A percentile compares a stretch with the other conserved stretches of the same genome.
These are phyloP conservation scores for Zygoascus tannicola DNA, from an alignment of 805 yeast species.

Conservation along the genomic window DNA sequence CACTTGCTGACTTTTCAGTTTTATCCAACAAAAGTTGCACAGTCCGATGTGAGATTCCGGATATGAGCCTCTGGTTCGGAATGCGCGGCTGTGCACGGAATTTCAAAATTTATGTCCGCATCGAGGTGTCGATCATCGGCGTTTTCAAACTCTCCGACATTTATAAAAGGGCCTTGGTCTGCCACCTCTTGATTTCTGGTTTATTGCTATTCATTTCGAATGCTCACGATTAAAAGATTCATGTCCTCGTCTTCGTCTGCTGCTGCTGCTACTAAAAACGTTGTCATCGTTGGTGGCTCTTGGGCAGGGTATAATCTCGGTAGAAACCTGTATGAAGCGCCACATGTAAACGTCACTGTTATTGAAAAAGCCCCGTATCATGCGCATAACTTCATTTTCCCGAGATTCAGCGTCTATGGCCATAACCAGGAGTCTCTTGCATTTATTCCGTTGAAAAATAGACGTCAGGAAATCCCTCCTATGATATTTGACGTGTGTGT, in stretches of 20 bases:
- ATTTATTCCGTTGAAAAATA: conserved; percentile 8
- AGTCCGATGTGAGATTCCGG: too few relatives aligned
- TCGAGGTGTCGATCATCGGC: too few relatives aligned
- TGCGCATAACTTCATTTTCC: conserved; percentile 8
- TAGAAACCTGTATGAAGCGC: neutral
- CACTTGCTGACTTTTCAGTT: too few relatives aligned
- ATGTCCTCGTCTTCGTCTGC: neutral
- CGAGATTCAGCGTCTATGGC: conserved; percentile 7
- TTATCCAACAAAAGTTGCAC: too few relatives aligned
- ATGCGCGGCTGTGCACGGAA: too few relatives aligned
- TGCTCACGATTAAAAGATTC: neutral
- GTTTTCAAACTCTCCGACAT: too few relatives aligned
- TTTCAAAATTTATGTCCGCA: too few relatives aligned
- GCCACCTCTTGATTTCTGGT: too few relatives aligned
- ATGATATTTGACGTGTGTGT: conserved; percentile 3
- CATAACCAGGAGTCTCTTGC: conserved; percentile 6
- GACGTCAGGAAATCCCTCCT: conserved; percentile 1
- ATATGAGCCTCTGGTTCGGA: too few relatives aligned
- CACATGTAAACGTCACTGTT: conserved; percentile 1
- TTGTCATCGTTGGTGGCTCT: neutral
- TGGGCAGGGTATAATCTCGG: neutral
- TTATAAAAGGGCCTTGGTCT: too few relatives aligned
- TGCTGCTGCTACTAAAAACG: neutral
- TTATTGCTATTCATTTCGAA: too few relatives aligned
- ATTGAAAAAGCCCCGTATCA: conserved; percentile 5